Base-by-base conservation (phyloP, 257 asterid species). In the Ilex aquifolium region DNA sequence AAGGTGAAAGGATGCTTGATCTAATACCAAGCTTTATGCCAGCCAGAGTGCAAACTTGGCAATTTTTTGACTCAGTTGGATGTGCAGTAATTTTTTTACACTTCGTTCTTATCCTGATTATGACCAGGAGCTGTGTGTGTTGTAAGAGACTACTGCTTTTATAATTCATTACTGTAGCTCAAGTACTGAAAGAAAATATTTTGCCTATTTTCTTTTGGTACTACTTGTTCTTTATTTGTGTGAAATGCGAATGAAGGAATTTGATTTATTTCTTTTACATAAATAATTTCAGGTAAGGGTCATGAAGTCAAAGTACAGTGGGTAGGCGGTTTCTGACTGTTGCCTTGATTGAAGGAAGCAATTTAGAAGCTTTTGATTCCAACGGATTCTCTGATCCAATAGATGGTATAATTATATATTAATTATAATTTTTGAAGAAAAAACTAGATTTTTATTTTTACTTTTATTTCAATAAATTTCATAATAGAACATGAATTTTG, bases 291-390 rank as follows among this genome's bases (percentile, higher is more conserved):
- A 91, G 97, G 95, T 42, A 88, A 84, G 68, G 99, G 89, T 77
- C 99, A 93, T 67, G 99, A 97, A 46, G 39, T 89, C 66, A 93
- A 93, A 87, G 97, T 97, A 67, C 97, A 73, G 65, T 97, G 99
- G 51, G 84, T 85, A 57, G 99, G 96, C 13, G 97, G 97, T 82
- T 87, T 78, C 88, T 93, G 70, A 93, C 97, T 10, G 96, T 93
- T 79, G 99, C 99, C 63, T 77, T 93, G 81, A 78, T 93, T 57
- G 91, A 80, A 72, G 99, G 99, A 76, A 81, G 72, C 75, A 82
- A 78, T 66, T 85, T 93, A 78, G 96, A 95, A 62, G 95, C 97
- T 7, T 88, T 87, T 51, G 95, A 87, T 64, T 62, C 99, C 7
- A 88, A 87, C 67, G 96, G 95, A 30, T 90, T 79, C 74, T 93